Evolutionary conservation across 805 yeast species (phyloP).

Genomic region (Suhomyces sp.): DNA sequence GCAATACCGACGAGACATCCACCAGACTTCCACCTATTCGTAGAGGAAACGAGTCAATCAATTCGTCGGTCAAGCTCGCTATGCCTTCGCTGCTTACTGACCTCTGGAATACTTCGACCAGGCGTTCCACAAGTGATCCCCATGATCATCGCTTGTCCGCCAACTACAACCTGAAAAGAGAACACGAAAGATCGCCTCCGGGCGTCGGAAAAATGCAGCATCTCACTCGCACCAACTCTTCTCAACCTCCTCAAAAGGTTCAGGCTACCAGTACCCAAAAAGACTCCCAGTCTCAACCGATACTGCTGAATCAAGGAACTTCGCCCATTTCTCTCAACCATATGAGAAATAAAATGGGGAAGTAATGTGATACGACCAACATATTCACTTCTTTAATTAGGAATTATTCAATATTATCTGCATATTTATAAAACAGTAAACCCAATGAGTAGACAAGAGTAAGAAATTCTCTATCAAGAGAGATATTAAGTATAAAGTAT

Average conservation of each 20-base stretch:
- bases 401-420: not conserved
- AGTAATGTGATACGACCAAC: not conserved
- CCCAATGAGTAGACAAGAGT: too few relatives aligned
- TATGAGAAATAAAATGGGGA: not conserved
- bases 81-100: not conserved
- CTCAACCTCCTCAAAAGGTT: conserved; percentile 4
- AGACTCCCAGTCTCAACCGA: not conserved
- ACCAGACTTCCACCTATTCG: conserved; percentile 1
- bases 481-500: too few relatives aligned
- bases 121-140: not conserved
- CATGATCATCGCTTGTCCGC: not conserved
- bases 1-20: not conserved
- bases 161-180: not conserved
- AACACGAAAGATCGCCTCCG: not conserved
- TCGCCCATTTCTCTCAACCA: not conserved
- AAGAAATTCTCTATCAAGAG: too few relatives aligned
- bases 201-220: not conserved
- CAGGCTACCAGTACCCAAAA: not conserved
- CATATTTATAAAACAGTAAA: not conserved
- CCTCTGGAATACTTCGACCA: not conserved
- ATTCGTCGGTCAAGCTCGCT: not conserved
- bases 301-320: not conserved
- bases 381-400: not conserved
- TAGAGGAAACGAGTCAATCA: not conserved
- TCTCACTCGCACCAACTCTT: not conserved